Base-by-base conservation (phyloP, 2,329 filamentous ascomycete genomes). In the Cordyceps cateniannulata region DNA sequence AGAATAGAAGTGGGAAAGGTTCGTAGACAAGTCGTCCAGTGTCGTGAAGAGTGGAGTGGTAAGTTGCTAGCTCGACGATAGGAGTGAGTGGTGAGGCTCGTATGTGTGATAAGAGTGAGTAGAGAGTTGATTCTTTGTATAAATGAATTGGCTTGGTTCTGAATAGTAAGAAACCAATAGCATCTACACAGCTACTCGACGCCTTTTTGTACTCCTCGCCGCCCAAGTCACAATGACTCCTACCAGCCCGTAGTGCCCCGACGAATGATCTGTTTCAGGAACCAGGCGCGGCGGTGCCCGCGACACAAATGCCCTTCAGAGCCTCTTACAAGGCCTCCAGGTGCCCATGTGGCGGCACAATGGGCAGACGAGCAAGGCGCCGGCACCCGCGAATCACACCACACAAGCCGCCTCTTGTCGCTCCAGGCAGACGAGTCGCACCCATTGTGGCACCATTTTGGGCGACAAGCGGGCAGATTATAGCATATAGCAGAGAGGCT, bases 101-200 rank as follows among this genome's bases (percentile, higher is more conserved):
- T 49, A 49, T 45, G 18, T 38, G 6, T 20, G 60, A 62, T 42
- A 59, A 16, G 18, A 57, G 16, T 56, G 51, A 63, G 58, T 58
- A 54, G 59, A 63, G 58, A n/a, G 59, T 45, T 54, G 49, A 20
- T 59, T 59, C 7, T 51, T 52, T 50, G n/a, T 47, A 27, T 51
- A 9, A 27, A 53, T 55, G 65, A 67, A 64, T 68, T 63, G 59
- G 49, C 62, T 64, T 66, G 66, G 59, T 54, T 62, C 22, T 51
- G 24, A 58, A 47, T 25, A n/a, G 22, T 35, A 22, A 38, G n/a
- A 49, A 20, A 53, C 53, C 65, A 67, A 64, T 67, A 29, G n/a
- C 25, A 29, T 8, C 7, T 32, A 48, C 22, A 16, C 22, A 45
- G 24, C 40, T 22, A 7, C 18, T 16, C 38, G n/a, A 27, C 38